Conservation (phyloP, 805 yeast species). For the Ogataea thermomethanolica region DNA sequence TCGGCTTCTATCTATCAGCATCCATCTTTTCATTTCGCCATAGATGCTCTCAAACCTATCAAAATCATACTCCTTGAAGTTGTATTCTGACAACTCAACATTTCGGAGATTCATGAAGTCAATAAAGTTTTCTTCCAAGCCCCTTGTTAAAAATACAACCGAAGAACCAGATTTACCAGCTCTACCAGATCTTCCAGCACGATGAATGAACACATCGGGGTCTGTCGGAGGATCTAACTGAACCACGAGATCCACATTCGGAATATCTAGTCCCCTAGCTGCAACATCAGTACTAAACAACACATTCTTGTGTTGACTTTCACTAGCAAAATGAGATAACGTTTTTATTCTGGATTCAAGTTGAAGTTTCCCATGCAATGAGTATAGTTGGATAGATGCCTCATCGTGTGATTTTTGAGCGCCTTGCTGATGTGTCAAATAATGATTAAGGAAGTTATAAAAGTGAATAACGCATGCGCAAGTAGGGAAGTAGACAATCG, state of each 20-base stretch:
- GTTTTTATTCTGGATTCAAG: slow-evolving; percentile 77
- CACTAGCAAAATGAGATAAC: slow-evolving; percentile 53
- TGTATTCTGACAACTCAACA: slow-evolving; percentile 34
- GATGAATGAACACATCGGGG: slow-evolving; percentile 83
- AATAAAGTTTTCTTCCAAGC: slow-evolving; percentile 77
- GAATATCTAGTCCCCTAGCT: slow-evolving; percentile 93
- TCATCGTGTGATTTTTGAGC: slow-evolving; percentile 12
- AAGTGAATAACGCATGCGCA: slow-evolving; percentile 80
- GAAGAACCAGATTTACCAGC: slow-evolving; percentile 85
- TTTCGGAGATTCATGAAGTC: slow-evolving; percentile 75
- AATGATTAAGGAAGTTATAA: slow-evolving; percentile 48
- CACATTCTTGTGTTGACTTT: slow-evolving; percentile 48
- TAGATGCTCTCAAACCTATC: slow-evolving; percentile 26
- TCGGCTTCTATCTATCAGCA: slow-evolving; percentile 68
- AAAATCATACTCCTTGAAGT: slow-evolving; percentile 11
- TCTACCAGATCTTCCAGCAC: slow-evolving; percentile 68
- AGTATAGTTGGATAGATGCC: slow-evolving; percentile 43
- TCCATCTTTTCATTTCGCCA: slow-evolving; percentile 44
- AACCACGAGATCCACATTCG: slow-evolving; percentile 90
- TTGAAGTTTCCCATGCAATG: slow-evolving; percentile 89
- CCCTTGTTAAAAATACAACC: slow-evolving; percentile 64
- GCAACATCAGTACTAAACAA: slow-evolving; percentile 97
- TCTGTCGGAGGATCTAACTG: slow-evolving; percentile 95
- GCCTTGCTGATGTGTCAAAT: slow-evolving; percentile 31
- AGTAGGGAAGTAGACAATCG: slow-evolving; percentile 90